A percentile compares a stretch with the other conserved stretches of the same genome.
phyloP scores from a whole-genome alignment of 140 eudicot species.

The Senecio squalidus region DNA sequence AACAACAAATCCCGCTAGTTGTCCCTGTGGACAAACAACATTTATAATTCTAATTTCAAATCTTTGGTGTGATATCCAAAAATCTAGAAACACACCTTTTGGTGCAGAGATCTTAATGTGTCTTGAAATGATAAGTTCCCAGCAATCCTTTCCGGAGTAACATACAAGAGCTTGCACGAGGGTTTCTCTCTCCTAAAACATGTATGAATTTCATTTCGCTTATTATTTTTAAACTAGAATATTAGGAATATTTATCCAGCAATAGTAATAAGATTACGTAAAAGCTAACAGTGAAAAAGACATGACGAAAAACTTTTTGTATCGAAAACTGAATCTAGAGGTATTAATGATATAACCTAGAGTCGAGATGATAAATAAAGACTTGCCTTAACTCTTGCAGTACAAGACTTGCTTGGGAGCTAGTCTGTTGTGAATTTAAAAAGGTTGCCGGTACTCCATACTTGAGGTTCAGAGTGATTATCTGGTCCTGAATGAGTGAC shows the following conservation, averaged over 20 bases:
- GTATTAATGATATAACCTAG: not conserved
- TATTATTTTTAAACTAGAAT: too few species aligned
- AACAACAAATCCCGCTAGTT: slow-evolving; percentile 87
- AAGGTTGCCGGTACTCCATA: slow-evolving; percentile 92
- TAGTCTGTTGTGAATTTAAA: slow-evolving; percentile 92
- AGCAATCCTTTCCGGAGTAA: slow-evolving; percentile 97
- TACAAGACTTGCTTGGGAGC: slow-evolving; percentile 71
- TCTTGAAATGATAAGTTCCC: slow-evolving; percentile 91
- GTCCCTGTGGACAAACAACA: slow-evolving; percentile 51
- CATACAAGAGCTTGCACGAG: slow-evolving; percentile 95
- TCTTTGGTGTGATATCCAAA: not conserved
- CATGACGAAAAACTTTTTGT: too few species aligned
- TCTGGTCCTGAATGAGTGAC: slow-evolving; percentile 97
- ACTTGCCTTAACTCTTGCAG: slow-evolving; percentile 84
- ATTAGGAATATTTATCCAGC: too few species aligned
- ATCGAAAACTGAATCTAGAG: not conserved
- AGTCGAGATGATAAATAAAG: not conserved
- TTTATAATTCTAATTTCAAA: slow-evolving; percentile 7
- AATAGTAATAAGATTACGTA: too few species aligned
- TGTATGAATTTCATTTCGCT: not conserved
- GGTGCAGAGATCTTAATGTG: slow-evolving; percentile 50
- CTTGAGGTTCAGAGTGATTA: slow-evolving; percentile 86
- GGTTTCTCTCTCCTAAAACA: slow-evolving; percentile 76
- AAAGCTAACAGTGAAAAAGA: too few species aligned
- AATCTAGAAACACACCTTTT: slow-evolving; percentile 44